Percentiles rank a stretch among this genome's conserved stretches.
Conservation (phyloP, 106 monocot species). For the Agapanthus africanus region DNA sequence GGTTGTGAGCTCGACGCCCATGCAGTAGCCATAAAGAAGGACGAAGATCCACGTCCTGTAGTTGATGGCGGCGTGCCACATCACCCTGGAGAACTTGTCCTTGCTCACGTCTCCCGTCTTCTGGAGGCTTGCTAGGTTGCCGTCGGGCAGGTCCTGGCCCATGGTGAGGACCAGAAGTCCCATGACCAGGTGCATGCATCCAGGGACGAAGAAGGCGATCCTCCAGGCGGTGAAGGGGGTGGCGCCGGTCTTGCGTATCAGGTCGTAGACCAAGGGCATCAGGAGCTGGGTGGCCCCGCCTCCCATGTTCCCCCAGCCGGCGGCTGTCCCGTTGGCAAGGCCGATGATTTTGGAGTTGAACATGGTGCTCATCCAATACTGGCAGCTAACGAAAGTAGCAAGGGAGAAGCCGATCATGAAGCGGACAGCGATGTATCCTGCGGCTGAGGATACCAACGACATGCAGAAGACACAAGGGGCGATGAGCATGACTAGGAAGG, state of each 20-base stretch:
- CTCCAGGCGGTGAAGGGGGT: conserved; percentile 13
- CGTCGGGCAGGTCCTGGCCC: conserved; percentile 15
- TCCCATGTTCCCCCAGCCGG: conserved; percentile 96
- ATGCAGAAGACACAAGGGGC: conserved; percentile 72
- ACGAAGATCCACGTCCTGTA: conserved; percentile 16
- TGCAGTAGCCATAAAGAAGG: conserved; percentile 14
- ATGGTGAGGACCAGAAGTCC: conserved; percentile 1
- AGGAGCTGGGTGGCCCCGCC: conserved; percentile 12
- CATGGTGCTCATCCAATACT: conserved; percentile 98
- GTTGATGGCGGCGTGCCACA: background rate
- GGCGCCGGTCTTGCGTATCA: conserved; percentile 5
- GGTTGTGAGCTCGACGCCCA: conserved; percentile 15
- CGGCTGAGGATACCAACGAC: conserved; percentile 42
- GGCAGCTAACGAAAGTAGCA: conserved; percentile 75
- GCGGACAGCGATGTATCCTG: conserved; percentile 43
- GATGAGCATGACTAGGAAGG: conserved; percentile 59
- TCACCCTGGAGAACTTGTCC: conserved; percentile 13
- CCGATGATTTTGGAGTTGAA: conserved; percentile 71
- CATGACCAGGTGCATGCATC: conserved; percentile 12
- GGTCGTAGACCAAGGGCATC: conserved; percentile 9
- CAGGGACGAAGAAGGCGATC: conserved; percentile 10
- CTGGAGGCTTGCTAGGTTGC: background rate
- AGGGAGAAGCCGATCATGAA: conserved; percentile 84
- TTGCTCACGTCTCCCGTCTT: background rate
- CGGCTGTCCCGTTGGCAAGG: conserved; percentile 58